Conservation (phyloP, 495 filamentous ascomycete species). For the Mytilinidion resinicola region DNA sequence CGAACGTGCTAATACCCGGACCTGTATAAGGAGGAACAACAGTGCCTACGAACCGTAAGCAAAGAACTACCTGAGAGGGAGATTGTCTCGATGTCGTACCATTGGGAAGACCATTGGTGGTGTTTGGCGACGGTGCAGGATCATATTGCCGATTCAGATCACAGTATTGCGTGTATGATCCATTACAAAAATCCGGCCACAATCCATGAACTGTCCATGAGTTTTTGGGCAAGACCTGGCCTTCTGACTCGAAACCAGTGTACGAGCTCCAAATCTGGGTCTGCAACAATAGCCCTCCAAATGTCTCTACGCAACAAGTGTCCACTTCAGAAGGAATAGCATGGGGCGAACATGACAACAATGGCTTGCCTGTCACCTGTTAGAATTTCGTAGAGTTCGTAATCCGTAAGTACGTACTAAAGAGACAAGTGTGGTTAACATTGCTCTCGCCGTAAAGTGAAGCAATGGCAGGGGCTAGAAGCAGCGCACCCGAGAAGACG, state of each 20-base stretch:
- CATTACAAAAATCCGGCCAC: conserved; percentile 48
- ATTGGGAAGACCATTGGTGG: conserved; percentile 39
- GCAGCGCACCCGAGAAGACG: not conserved
- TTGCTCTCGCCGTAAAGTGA: conserved; percentile 30
- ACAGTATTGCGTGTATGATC: conserved; percentile 51
- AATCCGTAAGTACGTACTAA: conserved; percentile 23
- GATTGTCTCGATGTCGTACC: conserved; percentile 9
- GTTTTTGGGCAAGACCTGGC: conserved; percentile 43
- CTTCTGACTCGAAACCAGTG: conserved; percentile 43
- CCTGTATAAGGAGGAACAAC: conserved; percentile 44
- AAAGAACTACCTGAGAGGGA: too few species aligned
- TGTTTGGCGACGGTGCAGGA: conserved; percentile 46
- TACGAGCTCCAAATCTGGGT: conserved; percentile 52
- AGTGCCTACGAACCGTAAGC: conserved; percentile 20
- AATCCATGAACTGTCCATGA: conserved; percentile 48
- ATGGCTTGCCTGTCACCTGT: not conserved
- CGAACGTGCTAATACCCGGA: conserved; percentile 41
- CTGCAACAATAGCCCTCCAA: conserved; percentile 44
- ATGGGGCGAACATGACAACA: conserved; percentile 43
- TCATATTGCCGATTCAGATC: conserved; percentile 48
- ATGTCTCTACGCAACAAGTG: conserved; percentile 49
- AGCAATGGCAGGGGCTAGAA: conserved; percentile 1
- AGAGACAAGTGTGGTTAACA: conserved; percentile 41
- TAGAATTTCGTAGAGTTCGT: not conserved
- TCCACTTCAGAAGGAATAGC: conserved; percentile 40